Percentiles rank a stretch among this genome's conserved stretches.
These are phyloP conservation scores for Sordaria brevicollis DNA, from an alignment of 495 filamentous ascomycete species.

Conservation along the genomic window DNA sequence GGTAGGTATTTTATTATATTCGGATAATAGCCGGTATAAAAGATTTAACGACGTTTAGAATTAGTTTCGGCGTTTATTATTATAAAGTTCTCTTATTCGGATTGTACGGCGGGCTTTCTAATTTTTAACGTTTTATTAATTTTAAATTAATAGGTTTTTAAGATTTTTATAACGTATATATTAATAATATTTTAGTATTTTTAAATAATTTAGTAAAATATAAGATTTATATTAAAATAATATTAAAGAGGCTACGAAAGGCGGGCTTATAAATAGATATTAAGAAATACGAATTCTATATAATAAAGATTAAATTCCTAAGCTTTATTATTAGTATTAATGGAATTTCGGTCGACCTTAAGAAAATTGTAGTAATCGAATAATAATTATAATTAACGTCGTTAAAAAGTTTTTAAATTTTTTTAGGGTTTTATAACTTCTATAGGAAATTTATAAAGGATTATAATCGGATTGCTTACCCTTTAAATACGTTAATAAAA, in stretches of 20 bases:
- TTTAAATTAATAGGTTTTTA: slow-evolving; percentile 10
- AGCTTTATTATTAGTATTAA: too few relatives aligned
- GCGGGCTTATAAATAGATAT: too few relatives aligned
- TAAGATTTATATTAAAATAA: too few relatives aligned
- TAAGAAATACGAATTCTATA: too few relatives aligned
- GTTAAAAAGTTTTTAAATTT: not conserved
- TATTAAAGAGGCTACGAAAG: too few relatives aligned
- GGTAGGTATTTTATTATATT: slow-evolving; percentile 14
- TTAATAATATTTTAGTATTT: too few relatives aligned
- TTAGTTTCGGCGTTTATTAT: slow-evolving; percentile 18
- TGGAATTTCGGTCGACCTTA: not conserved
- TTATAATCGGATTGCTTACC: not conserved
- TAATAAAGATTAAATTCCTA: too few relatives aligned
- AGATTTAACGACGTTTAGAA: slow-evolving; percentile 22
- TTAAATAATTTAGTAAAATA: too few relatives aligned
- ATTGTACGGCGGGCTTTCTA: slow-evolving; percentile 15
- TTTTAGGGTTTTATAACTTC: slow-evolving; percentile 4
- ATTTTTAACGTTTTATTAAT: slow-evolving; percentile 25
- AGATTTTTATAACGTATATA: too few relatives aligned
- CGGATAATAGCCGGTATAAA: slow-evolving; percentile 18
- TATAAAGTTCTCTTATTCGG: slow-evolving; percentile 27
- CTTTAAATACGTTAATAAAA: not conserved
- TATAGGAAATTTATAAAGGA: slow-evolving; percentile 1
- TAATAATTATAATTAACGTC: not conserved
- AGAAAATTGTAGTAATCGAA: not conserved